Evolutionary conservation across 108 stramenopile genomes (phyloP).

Genomic region (Schizochytrium sp.): DNA sequence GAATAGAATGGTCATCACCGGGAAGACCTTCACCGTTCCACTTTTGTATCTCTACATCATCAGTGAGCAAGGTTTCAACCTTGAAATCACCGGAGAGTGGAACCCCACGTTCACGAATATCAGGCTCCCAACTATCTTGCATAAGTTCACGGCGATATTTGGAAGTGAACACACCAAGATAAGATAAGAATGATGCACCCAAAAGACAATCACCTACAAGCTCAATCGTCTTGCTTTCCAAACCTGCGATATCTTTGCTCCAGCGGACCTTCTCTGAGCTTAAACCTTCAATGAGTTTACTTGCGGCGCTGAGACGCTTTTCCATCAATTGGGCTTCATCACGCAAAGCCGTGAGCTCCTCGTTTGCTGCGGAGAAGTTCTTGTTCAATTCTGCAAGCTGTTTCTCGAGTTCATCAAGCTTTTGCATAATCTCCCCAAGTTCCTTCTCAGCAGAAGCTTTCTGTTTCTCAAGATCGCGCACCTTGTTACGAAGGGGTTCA

Average conservation of each 20-base stretch:
- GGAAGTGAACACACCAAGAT: constrained; percentile 80
- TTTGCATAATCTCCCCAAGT: constrained; percentile 71
- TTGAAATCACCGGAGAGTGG: constrained; percentile 75
- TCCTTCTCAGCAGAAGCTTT: constrained; percentile 74
- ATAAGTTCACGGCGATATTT: constrained; percentile 74
- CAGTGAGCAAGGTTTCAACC: constrained; percentile 76
- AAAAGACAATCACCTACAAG: constrained; percentile 81
- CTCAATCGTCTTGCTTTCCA: constrained; percentile 65
- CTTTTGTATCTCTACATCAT: constrained; percentile 77
- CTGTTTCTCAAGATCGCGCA: constrained; percentile 78
- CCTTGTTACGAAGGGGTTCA: constrained; percentile 75
- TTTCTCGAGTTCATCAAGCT: constrained; percentile 68
- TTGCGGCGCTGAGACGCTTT: constrained; percentile 77
- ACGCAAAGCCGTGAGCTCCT: constrained; percentile 76
- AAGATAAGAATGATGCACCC: constrained; percentile 76
- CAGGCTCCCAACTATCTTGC: constrained; percentile 67
- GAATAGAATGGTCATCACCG: constrained; percentile 79
- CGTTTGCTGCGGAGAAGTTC: constrained; percentile 69
- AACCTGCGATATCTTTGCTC: constrained; percentile 73
- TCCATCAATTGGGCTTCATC: constrained; percentile 80
- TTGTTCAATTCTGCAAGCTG: constrained; percentile 75
- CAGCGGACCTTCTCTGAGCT: constrained; percentile 79
- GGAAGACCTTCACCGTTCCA: constrained; percentile 81
- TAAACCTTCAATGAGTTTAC: constrained; percentile 78
- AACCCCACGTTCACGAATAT: constrained; percentile 66